A percentile compares a stretch with the other conserved stretches of the same genome.
These are phyloP conservation scores for Plenodomus tracheiphilus DNA, from an alignment of 2,329 filamentous ascomycete species.

Conservation along the genomic window DNA sequence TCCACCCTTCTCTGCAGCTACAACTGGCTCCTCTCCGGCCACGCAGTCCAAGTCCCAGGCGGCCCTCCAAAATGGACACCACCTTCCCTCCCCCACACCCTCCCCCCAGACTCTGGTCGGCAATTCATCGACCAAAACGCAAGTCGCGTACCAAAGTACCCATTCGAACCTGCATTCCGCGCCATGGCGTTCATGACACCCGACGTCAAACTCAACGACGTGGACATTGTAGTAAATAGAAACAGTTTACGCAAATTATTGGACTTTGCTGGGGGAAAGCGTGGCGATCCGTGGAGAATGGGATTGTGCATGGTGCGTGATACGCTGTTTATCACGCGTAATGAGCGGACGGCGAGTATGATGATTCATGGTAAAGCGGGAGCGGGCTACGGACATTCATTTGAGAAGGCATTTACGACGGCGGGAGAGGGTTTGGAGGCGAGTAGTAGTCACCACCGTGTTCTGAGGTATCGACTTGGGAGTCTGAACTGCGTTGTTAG, in stretches of 20 bases:
- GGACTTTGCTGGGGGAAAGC: conserved; percentile 21
- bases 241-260: conserved; percentile 23
- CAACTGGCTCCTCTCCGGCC: conserved; percentile 21
- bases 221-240: conserved; percentile 24
- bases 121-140: conserved; percentile 34
- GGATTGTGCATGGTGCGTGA: conserved; percentile 36
- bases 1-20: conserved; percentile 21
- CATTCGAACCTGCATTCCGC: conserved; percentile 29
- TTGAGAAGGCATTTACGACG: conserved; percentile 34
- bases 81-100: conserved; percentile 11
- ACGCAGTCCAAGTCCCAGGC: conserved; percentile 18
- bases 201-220: conserved; percentile 7
- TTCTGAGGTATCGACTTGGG: conserved; percentile 22
- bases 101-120: conserved; percentile 10
- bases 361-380: conserved; percentile 15
- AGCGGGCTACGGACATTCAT: conserved; percentile 36
- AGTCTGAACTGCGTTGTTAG: conserved; percentile 18
- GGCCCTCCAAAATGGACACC: conserved; percentile 23
- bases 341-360: conserved; percentile 19
- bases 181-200: conserved; percentile 19
- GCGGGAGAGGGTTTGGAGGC: conserved; percentile 16
- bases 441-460: conserved; percentile 20
- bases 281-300: conserved; percentile 32
- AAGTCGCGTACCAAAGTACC: conserved; percentile 28
- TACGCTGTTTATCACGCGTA: conserved; percentile 41